Percentiles rank a stretch among this genome's conserved stretches.
These are phyloP conservation scores for Penicillium psychrofluorescens DNA, from an alignment of 495 filamentous ascomycete genomes.

Conservation along the genomic window DNA sequence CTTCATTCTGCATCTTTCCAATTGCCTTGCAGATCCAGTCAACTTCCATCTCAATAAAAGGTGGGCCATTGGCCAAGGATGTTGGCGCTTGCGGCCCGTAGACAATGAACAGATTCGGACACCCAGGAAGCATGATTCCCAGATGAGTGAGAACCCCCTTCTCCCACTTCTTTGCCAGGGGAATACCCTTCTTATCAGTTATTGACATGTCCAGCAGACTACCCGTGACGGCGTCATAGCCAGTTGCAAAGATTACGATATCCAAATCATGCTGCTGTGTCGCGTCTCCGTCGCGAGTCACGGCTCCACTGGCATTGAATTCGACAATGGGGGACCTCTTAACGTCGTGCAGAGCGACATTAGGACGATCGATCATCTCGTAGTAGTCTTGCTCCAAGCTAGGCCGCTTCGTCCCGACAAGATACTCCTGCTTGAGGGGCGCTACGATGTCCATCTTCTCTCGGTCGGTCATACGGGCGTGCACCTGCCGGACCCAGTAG, in stretches of 20 bases:
- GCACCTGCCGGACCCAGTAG: conserved; percentile 47
- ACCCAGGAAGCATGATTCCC: conserved; percentile 36
- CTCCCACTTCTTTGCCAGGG: conserved; percentile 42
- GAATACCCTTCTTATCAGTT: conserved; percentile 26
- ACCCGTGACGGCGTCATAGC: conserved; percentile 48
- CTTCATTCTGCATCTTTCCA: conserved; percentile 24
- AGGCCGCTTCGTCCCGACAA: conserved; percentile 45
- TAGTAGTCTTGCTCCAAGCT: conserved; percentile 49
- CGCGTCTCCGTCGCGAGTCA: conserved; percentile 21
- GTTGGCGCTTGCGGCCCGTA: conserved; percentile 45
- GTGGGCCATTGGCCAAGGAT: conserved; percentile 45
- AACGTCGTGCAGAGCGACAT: conserved; percentile 44
- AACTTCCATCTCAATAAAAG: conserved; percentile 43
- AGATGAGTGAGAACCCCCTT: conserved; percentile 41
- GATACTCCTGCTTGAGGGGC: conserved; percentile 37
- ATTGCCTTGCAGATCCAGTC: conserved; percentile 45
- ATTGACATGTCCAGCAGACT: conserved; percentile 40
- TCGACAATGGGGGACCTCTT: conserved; percentile 36
- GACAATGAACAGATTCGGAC: conserved; percentile 48
- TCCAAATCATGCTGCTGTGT: conserved; percentile 35
- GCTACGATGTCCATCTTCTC: conserved; percentile 43
- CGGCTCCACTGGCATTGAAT: conserved; percentile 39
- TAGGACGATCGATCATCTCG: conserved; percentile 44
- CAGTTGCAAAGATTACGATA: conserved; percentile 42
- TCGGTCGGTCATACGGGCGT: conserved; percentile 40